phyloP scores from a whole-genome alignment of 2,329 filamentous ascomycete genomes.

The Curvularia eragrostidis region DNA sequence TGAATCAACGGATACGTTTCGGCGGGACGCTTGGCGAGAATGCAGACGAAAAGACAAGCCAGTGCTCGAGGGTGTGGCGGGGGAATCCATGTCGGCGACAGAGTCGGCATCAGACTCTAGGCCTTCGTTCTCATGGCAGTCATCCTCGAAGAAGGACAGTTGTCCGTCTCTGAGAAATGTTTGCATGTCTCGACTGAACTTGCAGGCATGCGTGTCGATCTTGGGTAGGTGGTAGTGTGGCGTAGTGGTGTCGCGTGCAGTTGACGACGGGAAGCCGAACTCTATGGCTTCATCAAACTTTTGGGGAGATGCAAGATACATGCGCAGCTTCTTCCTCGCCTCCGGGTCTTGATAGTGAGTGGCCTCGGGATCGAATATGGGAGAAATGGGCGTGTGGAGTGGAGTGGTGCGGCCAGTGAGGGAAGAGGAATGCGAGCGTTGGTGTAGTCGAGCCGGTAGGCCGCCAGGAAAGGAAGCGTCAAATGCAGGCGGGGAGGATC shows the following conservation, averaged over 20 bases:
- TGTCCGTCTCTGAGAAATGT: conserved; percentile 67
- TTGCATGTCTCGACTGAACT: conserved; percentile 60
- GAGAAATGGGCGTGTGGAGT: conserved; percentile 34
- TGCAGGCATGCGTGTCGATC: conserved; percentile 47
- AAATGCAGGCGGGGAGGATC: conserved; percentile 53
- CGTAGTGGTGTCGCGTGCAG: conserved; percentile 27
- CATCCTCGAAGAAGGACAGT: conserved; percentile 51
- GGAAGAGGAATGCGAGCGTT: conserved; percentile 41
- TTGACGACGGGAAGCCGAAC: conserved; percentile 80
- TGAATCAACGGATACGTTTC: conserved; percentile 44
- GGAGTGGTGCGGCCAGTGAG: conserved; percentile 38
- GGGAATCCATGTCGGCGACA: conserved; percentile 44
- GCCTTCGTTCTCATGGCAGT: conserved; percentile 39
- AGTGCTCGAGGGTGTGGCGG: conserved; percentile 47
- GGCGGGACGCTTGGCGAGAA: conserved; percentile 39
- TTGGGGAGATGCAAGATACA: conserved; percentile 85
- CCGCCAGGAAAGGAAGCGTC: conserved; percentile 46
- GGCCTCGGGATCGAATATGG: conserved; percentile 68
- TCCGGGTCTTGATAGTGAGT: conserved; percentile 91
- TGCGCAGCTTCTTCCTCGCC: conserved; percentile 81
- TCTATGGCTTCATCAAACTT: conserved; percentile 96
- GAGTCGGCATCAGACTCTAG: conserved; percentile 45
- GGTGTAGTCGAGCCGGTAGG: conserved; percentile 41
- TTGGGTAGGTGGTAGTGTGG: conserved; percentile 44
- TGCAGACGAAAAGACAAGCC: conserved; percentile 44